Evolutionary conservation across 148 eudicot genomes (phyloP), one percentile per base, ranked within the genome.

Genomic region (Nepenthes gracilis): DNA sequence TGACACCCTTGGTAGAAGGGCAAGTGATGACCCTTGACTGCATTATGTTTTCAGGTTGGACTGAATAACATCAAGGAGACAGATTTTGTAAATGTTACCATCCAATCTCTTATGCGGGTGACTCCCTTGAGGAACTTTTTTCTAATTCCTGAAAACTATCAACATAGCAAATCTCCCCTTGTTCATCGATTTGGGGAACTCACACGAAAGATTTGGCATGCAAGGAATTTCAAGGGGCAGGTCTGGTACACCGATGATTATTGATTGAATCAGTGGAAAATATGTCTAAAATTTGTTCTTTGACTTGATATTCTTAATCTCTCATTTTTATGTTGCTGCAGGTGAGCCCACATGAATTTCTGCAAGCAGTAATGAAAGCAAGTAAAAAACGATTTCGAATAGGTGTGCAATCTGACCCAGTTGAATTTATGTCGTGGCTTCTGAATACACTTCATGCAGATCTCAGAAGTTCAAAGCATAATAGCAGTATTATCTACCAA

Each of bases 321-420:
- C 43, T 58, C 48, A 51, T 68, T 63, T 23, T 23, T 23, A 23
- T 23, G 23, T 47, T 15, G 1, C 54, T 75, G 71, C 84, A 93
- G 99, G 99, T 93, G 64, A 93, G 99, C 66, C 97, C 99, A 40
- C 99, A 93, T 63, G 99, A 93, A 69, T 93, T 89, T 74, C 75
- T 93, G 74, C 99, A 93, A 75, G 96, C 99, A 40, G 97, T 93
- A 59, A 93, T 93, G 96, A 83, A 82, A 66, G 87, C 90, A 55
- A 93, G 99, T 69, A 81, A 83, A 55, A 93, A 89, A 61, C 83
- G 81, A 14, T 93, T 86, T 68, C 83, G 83, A 33, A 89, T 93
- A 59, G 96, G 96, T 58, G 81, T 78, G 0, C 97, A 89, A 49
- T 93, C 99, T 62, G 95, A 93, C 70, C 99, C 97, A 6, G 96